Evolutionary conservation across 2,329 filamentous ascomycete genomes (phyloP).

Genomic region (Exophiala mesophila): DNA sequence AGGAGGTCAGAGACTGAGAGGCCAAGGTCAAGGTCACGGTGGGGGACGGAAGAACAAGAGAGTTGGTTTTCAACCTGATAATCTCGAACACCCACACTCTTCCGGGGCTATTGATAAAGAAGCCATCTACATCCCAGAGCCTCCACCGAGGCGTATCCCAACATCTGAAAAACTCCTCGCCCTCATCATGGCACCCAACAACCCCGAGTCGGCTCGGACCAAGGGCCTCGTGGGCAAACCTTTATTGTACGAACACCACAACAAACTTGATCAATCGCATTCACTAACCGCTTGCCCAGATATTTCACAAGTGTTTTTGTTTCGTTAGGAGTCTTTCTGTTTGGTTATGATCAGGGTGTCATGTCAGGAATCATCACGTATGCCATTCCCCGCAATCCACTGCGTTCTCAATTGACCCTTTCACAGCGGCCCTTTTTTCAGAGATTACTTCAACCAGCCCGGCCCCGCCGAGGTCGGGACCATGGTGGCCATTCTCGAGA

Average conservation of each 20-base stretch:
- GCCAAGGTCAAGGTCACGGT: conserved; percentile 21
- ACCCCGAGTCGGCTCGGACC: conserved; percentile 62
- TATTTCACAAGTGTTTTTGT: conserved; percentile 87
- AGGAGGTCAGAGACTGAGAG: conserved; percentile 36
- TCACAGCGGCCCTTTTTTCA: conserved; percentile 74
- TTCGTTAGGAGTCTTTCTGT: conserved; percentile 60
- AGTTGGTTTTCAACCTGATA: conserved; percentile 24
- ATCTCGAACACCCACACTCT: conserved; percentile 40
- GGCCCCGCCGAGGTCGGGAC: conserved; percentile 83
- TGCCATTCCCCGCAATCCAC: conserved; percentile 23
- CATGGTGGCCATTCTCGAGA: conserved; percentile 94
- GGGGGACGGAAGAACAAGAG: conserved; percentile 28
- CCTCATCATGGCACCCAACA: conserved; percentile 76
- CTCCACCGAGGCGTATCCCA: conserved; percentile 58
- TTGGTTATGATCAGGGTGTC: conserved; percentile 62
- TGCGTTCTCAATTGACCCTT: conserved; percentile 14
- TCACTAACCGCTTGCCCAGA: conserved; percentile 42
- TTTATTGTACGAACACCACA: conserved; percentile 74
- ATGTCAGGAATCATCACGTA: conserved; percentile 68
- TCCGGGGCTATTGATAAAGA: conserved; percentile 55
- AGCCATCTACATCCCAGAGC: conserved; percentile 75
- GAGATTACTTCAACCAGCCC: conserved; percentile 87
- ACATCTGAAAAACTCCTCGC: conserved; percentile 67
- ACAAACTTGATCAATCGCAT: conserved; percentile 18
- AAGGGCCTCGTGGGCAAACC: conserved; percentile 95